Evolutionary conservation across 805 yeast genomes (phyloP).

Genomic region (Sugiyamaella marilandica): DNA sequence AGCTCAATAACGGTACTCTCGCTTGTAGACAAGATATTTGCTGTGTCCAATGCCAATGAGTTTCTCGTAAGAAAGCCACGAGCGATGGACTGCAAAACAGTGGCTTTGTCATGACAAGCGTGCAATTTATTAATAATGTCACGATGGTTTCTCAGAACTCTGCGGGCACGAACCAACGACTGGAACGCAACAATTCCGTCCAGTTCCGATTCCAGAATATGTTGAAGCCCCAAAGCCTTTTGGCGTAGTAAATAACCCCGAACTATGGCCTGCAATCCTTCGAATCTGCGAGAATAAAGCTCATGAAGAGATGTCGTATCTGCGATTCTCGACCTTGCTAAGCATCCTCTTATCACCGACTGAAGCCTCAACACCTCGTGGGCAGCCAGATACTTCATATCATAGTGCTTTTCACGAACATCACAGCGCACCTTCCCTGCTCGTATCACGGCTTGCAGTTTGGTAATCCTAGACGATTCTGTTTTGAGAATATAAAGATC

Average conservation of each 20-base stretch:
- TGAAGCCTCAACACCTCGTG: constrained; percentile 45
- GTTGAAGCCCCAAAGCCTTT: constrained; percentile 11
- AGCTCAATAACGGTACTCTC: constrained; percentile 37
- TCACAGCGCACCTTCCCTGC: constrained; percentile 35
- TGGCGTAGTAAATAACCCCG: constrained; percentile 25
- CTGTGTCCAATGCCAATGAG: background rate
- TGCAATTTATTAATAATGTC: background rate
- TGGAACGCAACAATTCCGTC: constrained; percentile 24
- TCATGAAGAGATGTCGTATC: background rate
- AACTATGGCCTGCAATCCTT: constrained; percentile 15
- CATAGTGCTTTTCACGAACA: constrained; percentile 15
- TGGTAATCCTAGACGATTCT: constrained; percentile 19
- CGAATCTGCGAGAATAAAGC: background rate
- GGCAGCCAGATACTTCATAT: constrained; percentile 18
- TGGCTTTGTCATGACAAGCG: background rate
- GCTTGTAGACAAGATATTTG: constrained; percentile 17
- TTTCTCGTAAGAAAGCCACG: constrained; percentile 18
- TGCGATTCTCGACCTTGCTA: constrained; percentile 36
- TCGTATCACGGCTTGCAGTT: constrained; percentile 52
- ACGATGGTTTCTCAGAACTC: background rate
- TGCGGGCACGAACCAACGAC: constrained; percentile 17
- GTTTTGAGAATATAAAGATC: constrained; percentile 52
- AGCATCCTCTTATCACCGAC: constrained; percentile 48
- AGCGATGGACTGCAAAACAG: constrained; percentile 19
- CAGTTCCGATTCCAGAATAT: constrained; percentile 14